These are phyloP conservation scores for Gastrodia elata DNA, from an alignment of 106 monocot species.

Conservation along the genomic window DNA sequence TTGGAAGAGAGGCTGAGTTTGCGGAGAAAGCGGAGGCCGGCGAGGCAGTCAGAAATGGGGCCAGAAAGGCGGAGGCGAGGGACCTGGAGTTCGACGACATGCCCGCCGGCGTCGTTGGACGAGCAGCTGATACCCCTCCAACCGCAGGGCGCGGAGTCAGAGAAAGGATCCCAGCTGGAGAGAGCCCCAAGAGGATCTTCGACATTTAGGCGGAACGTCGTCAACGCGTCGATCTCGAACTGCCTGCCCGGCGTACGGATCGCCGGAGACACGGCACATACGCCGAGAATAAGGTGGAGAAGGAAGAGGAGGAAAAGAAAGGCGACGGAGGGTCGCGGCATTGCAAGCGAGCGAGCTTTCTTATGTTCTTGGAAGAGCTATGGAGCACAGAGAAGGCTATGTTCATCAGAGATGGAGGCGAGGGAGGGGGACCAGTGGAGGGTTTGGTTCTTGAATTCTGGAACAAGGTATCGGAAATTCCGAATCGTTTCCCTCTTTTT, in stretches of 20 bases:
- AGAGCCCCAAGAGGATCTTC: constrained; percentile 9
- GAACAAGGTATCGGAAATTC: neutral
- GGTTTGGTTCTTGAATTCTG: neutral
- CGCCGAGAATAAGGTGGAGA: neutral
- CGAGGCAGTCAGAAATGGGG: neutral
- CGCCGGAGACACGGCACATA: neutral
- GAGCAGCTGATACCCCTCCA: constrained; percentile 15
- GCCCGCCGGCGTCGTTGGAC: neutral
- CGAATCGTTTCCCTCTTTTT: neutral
- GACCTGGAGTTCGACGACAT: neutral
- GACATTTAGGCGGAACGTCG: constrained; percentile 4
- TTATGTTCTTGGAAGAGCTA: neutral
- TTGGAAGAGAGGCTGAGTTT: constrained; percentile 15
- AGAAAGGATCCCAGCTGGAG: constrained; percentile 10
- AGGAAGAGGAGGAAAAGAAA: constrained; percentile 7
- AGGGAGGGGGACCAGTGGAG: neutral
- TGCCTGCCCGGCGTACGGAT: neutral
- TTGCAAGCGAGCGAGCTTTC: neutral
- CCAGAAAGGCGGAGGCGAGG: neutral
- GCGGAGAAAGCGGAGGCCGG: constrained; percentile 5
- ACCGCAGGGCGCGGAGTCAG: constrained; percentile 2
- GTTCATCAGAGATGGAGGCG: neutral
- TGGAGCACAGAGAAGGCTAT: neutral
- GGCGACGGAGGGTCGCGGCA: neutral
- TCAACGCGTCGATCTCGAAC: constrained; percentile 7